Evolutionary conservation across 306 rosid genomes (phyloP), one percentile per base, ranked within the genome.

Genomic region (Fagus sylvatica): DNA sequence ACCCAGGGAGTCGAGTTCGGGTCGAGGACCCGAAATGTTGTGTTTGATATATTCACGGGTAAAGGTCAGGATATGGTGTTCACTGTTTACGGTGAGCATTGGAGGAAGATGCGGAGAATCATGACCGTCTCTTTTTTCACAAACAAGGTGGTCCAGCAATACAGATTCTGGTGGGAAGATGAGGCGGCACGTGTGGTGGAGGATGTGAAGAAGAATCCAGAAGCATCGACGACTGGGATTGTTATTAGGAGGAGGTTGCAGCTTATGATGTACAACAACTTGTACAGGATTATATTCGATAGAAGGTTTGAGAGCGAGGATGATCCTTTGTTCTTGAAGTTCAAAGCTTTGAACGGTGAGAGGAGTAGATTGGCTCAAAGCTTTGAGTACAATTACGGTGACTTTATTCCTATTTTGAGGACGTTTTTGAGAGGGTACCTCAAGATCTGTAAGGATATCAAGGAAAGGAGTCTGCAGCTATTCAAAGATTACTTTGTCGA

Each of bases 381-480:
- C 87, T 87, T 87, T 15, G 88, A 81, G 0, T 87, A 87, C 36
- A 87, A 87, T 28, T 87, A 87, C 6, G 88, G 88, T 7, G 90
- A 87, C 49, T 87, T 87, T 16, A 87, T 87, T 69, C 87, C 90
- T 2, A 77, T 86, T 42, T 72, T 86, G 78, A 79, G 90, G 22
- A 87, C 90, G 0, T 83, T 86, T 48, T 60, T 86, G 56, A 75
- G 82, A 57, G 88, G 88, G 0, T 84, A 84, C 66, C 57, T 87
- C 72, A 84, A 84, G 78, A 87, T 84, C 33, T 87, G 90, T 69
- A 78, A 87, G 80, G 90, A 86, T 41, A 85, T 86, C 10, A 86
- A 86, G 78, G 85, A 86, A 34, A 75, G 62, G 46, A 83, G 90
- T 56, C 42, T 86, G 3, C 51, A 78, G 74, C 84, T 86, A 17